Base-by-base conservation (phyloP, 2,329 filamentous ascomycete genomes). In the Colletotrichum limetticola region DNA sequence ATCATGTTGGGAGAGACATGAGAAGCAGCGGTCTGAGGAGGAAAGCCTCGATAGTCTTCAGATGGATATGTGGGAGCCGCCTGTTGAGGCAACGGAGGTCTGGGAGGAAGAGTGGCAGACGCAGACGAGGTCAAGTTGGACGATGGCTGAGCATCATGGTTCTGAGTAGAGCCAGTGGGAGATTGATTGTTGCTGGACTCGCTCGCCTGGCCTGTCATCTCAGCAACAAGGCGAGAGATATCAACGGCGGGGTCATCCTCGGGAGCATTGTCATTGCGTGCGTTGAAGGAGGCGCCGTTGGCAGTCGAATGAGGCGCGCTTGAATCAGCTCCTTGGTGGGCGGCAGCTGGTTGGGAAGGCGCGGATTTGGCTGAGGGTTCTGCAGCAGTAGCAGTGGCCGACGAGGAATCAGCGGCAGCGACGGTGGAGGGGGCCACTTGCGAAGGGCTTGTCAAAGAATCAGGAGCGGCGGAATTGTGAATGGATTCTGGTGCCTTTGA, bases 71-170 rank as follows among this genome's bases (percentile, higher is more conserved):
- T 78, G 71, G 83, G 82, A 74, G 82, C 75, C 66, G 78, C 76
- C 71, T 80, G 78, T 73, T 85, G 82, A 32, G 84, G 81, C 72
- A 82, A 75, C 60, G 85, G 85, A 62, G 85, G 86, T 77, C 84
- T 84, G 68, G 86, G 80, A 77, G 86, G 87, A 72, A 89, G 81
- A 78, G 86, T 83, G 74, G 85, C 79, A 52, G 83, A 78, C 37
- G 80, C 79, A 76, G 81, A 78, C 66, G 80, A 74, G 68, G 78
- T 74, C 72, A 79, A 77, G 81, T 59, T 68, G n/a, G 68, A 68
- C 4, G 72, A 62, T 26, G 68, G 49, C 65, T 71, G 62, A 66
- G 49, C 14, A 56, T 73, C 65, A 66, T 66, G 57, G 53, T 65
- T 69, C 49, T 73, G 70, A 56, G 61, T 32, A 58, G 68, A 30